Evolutionary conservation across 2,329 filamentous ascomycete species (phyloP), one percentile per base, ranked within the genome.

Genomic region (Allantophomopsis cytisporea): DNA sequence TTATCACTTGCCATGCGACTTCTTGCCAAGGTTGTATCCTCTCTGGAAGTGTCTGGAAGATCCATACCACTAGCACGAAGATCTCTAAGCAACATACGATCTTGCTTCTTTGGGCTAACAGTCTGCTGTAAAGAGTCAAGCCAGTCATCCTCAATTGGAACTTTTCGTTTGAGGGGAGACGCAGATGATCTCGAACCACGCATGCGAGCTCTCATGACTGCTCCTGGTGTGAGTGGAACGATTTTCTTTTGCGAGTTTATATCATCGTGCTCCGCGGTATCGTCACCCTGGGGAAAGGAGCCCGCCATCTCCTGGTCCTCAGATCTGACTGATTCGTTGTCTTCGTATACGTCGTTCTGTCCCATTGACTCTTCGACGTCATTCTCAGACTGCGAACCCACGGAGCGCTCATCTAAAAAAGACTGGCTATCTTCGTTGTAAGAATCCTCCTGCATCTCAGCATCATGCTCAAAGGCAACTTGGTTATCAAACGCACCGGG

Each of bases 341-440:
- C 82, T 62, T 68, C 61, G 60, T 78, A 73, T 51, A 75, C 70
- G 59, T 79, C 75, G 56, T 81, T 78, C 50, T 76, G 71, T 47
- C 77, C 60, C 63, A 75, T 62, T 62, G 66, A 63, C 59, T 73
- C 59, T 55, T 68, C 62, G 49, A 66, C 64, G 46, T 53, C 62
- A 57, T 68, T 66, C 48, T 65, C 65, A 61, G 71, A 76, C 65
- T 71, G 68, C 62, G 79, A 82, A 82, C 80, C 83, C 77, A 79
- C 81, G 77, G 82, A 88, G 79, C 83, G 79, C 69, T 80, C 73
- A 75, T 80, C 84, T 83, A 88, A 88, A 89, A 91, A 89, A 88
- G 83, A 84, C 73, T 76, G 68, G 51, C 61, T 59, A 38, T 62
- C 56, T 53, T 60, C 45, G 59, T 61, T 43, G 56, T 45, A 42